These are phyloP conservation scores for Neopestalotiopsis sp. DNA, from an alignment of 2,329 filamentous ascomycete species.

Conservation along the genomic window DNA sequence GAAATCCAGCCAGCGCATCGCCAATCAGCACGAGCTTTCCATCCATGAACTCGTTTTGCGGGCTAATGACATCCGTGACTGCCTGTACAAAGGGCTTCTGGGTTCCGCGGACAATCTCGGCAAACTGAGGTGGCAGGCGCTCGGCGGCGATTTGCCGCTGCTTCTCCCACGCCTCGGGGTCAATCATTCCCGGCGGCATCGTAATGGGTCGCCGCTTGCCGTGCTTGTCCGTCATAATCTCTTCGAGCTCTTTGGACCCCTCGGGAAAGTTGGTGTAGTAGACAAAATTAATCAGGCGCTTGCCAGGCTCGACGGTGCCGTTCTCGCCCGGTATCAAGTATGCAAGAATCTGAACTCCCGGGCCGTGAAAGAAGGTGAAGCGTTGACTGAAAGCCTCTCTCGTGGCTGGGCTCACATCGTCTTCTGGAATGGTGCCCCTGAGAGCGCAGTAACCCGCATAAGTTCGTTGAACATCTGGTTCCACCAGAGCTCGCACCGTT, in stretches of 20 bases:
- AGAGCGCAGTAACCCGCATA: conserved; percentile 48
- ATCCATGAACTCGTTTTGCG: conserved; percentile 38
- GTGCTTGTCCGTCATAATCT: conserved; percentile 40
- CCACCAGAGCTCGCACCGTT: conserved; percentile 40
- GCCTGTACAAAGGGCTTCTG: conserved; percentile 46
- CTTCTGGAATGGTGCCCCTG: conserved; percentile 45
- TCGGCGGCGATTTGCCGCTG: conserved; percentile 38
- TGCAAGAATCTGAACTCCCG: conserved; percentile 43
- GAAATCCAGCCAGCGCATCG: conserved; percentile 49
- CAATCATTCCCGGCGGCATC: conserved; percentile 40
- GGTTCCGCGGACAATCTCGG: conserved; percentile 45
- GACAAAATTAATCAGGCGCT: conserved; percentile 49
- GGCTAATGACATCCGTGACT: conserved; percentile 44
- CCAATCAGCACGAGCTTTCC: conserved; percentile 46
- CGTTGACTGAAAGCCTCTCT: conserved; percentile 39
- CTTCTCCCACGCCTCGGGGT: conserved; percentile 38
- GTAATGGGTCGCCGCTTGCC: conserved; percentile 40
- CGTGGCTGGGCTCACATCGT: conserved; percentile 39
- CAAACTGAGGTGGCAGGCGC: conserved; percentile 43
- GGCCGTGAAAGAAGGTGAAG: conserved; percentile 46
- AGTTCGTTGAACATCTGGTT: conserved; percentile 33
- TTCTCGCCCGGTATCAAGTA: conserved; percentile 47
- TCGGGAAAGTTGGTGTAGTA: conserved; percentile 49
- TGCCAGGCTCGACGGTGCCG: conserved; percentile 42
- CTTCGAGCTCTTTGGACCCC: conserved; percentile 35